A percentile compares a stretch with the other conserved stretches of the same genome.
phyloP scores from a whole-genome alignment of 73 alveolate genomes.

The Paramecium tetraurelia region DNA sequence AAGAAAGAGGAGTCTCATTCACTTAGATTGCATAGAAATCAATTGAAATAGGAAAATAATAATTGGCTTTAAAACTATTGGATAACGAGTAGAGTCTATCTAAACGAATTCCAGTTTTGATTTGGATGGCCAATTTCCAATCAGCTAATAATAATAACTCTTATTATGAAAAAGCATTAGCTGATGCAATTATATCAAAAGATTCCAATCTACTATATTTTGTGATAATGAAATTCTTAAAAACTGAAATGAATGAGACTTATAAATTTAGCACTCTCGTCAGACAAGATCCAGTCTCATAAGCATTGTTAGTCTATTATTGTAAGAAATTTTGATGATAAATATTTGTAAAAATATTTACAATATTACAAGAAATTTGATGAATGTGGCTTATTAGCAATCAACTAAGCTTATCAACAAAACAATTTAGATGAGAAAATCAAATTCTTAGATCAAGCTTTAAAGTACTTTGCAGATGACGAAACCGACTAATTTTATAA shows the following conservation, averaged over 20 bases:
- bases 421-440: not conserved
- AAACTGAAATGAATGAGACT: slow-evolving; percentile 26
- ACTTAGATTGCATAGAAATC: slow-evolving; percentile 67
- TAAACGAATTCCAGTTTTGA: slow-evolving; percentile 66
- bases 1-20: slow-evolving; percentile 56
- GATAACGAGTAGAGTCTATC: slow-evolving; percentile 57
- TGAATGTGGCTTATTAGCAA: slow-evolving; percentile 47
- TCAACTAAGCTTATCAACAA: not conserved
- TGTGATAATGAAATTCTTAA: slow-evolving; percentile 54
- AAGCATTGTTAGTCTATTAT: not conserved
- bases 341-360: slow-evolving; percentile 8
- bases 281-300: not conserved
- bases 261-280: not conserved
- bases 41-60: slow-evolving; percentile 61
- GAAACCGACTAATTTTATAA: slow-evolving; percentile 4
- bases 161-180: slow-evolving; percentile 65
- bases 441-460: not conserved
- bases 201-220: slow-evolving; percentile 64
- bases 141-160: slow-evolving; percentile 6
- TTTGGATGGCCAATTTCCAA: slow-evolving; percentile 62
- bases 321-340: slow-evolving; percentile 7
- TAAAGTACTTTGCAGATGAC: slow-evolving; percentile 23
- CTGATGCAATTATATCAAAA: slow-evolving; percentile 47
- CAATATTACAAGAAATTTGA: slow-evolving; percentile 31
- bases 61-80: slow-evolving; percentile 59